Evolutionary conservation across 2,329 filamentous ascomycete species (phyloP), one percentile per base, ranked within the genome.

Genomic region (Paecilomyces dactylethromorphus): DNA sequence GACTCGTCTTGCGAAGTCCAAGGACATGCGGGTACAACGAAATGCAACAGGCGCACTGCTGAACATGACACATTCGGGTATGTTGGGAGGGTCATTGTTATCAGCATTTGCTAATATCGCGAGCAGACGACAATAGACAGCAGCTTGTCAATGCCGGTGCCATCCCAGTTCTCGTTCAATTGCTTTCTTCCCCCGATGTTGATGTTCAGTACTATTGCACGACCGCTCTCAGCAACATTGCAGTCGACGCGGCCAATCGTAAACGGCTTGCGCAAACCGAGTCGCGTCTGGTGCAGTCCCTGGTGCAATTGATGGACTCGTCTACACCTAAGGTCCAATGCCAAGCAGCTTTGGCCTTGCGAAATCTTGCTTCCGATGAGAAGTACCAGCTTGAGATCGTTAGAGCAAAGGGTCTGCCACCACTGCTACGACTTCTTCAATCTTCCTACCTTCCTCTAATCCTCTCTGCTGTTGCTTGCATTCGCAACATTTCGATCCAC

Each of bases 201-300:
- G 94, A 99, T 71, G 94, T 99, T 32, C 94, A 99, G 78, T 99
- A 99, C 78, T 99, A 99, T 78, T 99, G 94, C 79, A 99, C 94
- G 18, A 99, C 94, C 3, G 94, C 94, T 12, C 84, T 99, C 59
- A 97, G 93, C 82, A 99, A 99, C 75, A 99, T 99, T 67, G 94
- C 94, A 6, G 94, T 99, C 57, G 94, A 99, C 72, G 84, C 89
- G 53, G 89, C 87, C 69, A 97, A 97, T 78, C 84, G 94, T 65
- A 91, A 92, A 71, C 92, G 93, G 73, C 84, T 99, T 57, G 91
- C 93, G 31, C 88, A 95, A 70, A 92, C 90, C 8, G 94, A 99
- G 73, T 87, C 90, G 22, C 91, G 92, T 65, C 83, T 99, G 26
- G 92, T 99, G 24, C 91, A 96, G 71, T 96, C 91, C 8, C 81